Conservation (phyloP, 768 basidiomycete genomes). For the Boletus reticuloceps region DNA sequence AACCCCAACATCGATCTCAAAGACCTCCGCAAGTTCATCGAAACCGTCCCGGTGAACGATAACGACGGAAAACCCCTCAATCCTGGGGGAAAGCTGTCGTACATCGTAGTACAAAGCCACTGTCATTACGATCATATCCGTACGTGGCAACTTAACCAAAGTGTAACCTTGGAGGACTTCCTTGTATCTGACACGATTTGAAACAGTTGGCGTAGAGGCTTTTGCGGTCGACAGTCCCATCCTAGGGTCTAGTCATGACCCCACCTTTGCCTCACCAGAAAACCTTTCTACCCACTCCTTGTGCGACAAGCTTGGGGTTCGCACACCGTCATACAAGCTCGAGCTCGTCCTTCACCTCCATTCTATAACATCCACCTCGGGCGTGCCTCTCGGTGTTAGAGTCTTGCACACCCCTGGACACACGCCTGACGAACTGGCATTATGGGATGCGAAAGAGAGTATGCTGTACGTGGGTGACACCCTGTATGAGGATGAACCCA, state of each 20-base stretch:
- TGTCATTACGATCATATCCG: slow-evolving; percentile 61
- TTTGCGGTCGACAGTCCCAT: slow-evolving; percentile 48
- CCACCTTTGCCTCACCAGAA: slow-evolving; percentile 40
- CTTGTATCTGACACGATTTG: not conserved
- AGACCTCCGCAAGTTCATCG: slow-evolving; percentile 48
- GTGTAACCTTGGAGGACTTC: not conserved
- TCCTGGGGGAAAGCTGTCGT: slow-evolving; percentile 37
- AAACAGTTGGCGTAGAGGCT: slow-evolving; percentile 46
- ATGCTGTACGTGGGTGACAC: slow-evolving; percentile 60
- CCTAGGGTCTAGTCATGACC: slow-evolving; percentile 47
- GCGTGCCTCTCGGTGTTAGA: slow-evolving; percentile 34
- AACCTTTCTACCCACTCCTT: slow-evolving; percentile 46
- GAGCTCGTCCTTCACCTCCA: slow-evolving; percentile 44
- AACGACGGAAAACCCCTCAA: slow-evolving; percentile 47
- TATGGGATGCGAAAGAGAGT: slow-evolving; percentile 47
- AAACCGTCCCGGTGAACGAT: slow-evolving; percentile 41
- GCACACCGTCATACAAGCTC: slow-evolving; percentile 45
- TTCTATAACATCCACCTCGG: slow-evolving; percentile 25
- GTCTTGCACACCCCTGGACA: slow-evolving; percentile 59
- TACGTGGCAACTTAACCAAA: slow-evolving; percentile 27
- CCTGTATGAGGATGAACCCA: slow-evolving; percentile 52
- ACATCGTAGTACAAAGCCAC: slow-evolving; percentile 50
- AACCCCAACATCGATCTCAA: slow-evolving; percentile 40
- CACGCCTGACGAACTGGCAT: slow-evolving; percentile 55
- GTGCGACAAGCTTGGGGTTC: slow-evolving; percentile 41